Conservation (phyloP, 2,329 filamentous ascomycete genomes). For the Calonectria montana region DNA sequence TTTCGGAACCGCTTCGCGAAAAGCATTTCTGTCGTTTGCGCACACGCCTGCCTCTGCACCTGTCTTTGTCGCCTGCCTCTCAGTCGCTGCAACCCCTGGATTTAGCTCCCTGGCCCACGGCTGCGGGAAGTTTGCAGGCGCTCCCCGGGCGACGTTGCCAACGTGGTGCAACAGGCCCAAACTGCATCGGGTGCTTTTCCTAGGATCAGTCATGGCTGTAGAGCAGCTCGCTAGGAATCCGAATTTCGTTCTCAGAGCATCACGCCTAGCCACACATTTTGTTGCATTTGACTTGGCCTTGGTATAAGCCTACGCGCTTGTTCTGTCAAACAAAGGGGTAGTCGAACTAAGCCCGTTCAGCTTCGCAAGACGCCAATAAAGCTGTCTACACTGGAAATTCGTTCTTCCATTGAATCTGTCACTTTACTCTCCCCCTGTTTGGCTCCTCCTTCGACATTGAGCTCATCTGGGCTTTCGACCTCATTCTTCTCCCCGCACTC, state of each 20-base stretch:
- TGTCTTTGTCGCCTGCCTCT: neutral
- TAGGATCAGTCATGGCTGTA: constrained; percentile 13
- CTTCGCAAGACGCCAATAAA: neutral
- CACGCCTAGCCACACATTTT: neutral
- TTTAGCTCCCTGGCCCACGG: constrained; percentile 7
- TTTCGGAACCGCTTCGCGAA: neutral
- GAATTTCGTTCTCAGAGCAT: neutral
- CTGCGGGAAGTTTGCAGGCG: constrained; percentile 1
- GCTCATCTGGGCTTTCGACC: neutral
- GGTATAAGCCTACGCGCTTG: neutral
- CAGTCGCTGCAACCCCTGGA: neutral
- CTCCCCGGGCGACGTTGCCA: constrained; percentile 5
- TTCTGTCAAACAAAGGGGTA: neutral
- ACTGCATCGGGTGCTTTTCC: neutral
- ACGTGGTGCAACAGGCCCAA: neutral
- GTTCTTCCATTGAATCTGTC: neutral
- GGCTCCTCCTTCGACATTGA: neutral
- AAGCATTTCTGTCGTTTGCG: neutral
- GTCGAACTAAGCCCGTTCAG: neutral
- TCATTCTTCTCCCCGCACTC: neutral
- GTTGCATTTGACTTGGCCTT: neutral
- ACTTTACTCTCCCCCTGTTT: neutral
- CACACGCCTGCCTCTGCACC: neutral
- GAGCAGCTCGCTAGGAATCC: neutral
- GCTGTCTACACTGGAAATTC: neutral